Conservation (phyloP, 257 asterid species). For the Nicotiana noctiflora region DNA sequence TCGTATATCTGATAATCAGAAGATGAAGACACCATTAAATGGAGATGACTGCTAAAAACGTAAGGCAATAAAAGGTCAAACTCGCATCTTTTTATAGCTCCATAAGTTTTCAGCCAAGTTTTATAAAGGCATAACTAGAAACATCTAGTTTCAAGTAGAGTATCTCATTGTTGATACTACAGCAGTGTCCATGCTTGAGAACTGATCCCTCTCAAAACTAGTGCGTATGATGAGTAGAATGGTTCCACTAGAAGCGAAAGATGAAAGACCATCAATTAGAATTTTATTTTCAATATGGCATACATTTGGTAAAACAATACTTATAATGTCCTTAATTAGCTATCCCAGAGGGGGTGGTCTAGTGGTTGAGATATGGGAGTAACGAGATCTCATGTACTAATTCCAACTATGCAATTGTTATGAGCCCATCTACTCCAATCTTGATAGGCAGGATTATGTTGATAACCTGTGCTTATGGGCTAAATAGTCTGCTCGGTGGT, state of each 20-base stretch:
- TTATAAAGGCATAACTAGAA: not conserved
- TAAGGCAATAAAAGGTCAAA: not conserved
- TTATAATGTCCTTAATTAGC: not conserved
- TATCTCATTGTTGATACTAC: not conserved
- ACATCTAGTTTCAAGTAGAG: not conserved
- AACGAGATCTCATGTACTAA: not conserved
- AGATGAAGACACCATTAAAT: not conserved
- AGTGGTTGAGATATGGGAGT: not conserved
- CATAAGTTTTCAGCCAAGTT: not conserved
- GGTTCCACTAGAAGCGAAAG: not conserved
- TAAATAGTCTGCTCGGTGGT: not conserved
- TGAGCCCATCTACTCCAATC: not conserved
- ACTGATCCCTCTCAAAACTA: not conserved
- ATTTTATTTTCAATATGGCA: no score
- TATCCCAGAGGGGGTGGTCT: not conserved
- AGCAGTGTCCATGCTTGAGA: not conserved
- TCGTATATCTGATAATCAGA: slow-evolving; percentile 54
- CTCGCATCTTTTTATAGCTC: not conserved
- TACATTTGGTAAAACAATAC: not conserved
- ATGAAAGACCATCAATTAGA: not conserved
- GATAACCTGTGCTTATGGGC: not conserved
- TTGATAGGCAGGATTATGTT: not conserved
- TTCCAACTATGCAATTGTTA: not conserved
- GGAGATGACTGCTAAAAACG: not conserved
- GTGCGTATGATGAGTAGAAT: not conserved